These are phyloP conservation scores for Fusarium duplospermum DNA, from an alignment of 2,329 filamentous ascomycete species.

Conservation along the genomic window DNA sequence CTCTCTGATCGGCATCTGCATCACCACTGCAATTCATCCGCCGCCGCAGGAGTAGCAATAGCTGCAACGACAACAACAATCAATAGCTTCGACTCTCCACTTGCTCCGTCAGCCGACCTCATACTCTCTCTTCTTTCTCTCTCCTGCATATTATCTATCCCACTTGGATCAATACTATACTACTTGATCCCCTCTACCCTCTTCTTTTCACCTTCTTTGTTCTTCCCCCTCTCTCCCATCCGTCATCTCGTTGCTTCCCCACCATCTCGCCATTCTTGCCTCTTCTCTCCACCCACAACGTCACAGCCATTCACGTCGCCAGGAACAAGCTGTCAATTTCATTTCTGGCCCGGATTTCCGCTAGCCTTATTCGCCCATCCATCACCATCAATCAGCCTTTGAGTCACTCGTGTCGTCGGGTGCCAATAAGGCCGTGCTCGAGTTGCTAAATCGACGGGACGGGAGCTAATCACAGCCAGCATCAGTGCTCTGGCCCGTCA, in stretches of 20 bases:
- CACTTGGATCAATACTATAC: neutral
- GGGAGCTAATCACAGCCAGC: conserved; percentile 33
- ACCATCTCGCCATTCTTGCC: conserved; percentile 16
- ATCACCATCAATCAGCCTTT: neutral
- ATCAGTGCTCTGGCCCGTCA: conserved; percentile 9
- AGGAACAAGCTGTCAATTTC: conserved; percentile 4
- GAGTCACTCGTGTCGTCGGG: conserved; percentile 6
- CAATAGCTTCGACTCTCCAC: conserved; percentile 29
- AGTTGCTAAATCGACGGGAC: conserved; percentile 29
- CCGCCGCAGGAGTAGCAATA: conserved; percentile 5
- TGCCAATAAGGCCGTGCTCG: conserved; percentile 14
- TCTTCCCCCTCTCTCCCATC: neutral
- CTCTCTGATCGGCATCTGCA: conserved; percentile 13
- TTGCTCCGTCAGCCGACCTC: conserved; percentile 12
- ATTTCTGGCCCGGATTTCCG: conserved; percentile 33
- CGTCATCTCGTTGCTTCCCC: conserved; percentile 29
- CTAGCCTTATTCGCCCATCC: conserved; percentile 5
- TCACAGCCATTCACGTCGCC: conserved; percentile 19
- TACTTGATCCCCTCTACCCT: conserved; percentile 3
- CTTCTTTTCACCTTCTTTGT: conserved; percentile 1
- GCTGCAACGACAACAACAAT: conserved; percentile 9
- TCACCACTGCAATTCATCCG: neutral
- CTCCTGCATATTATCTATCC: conserved; percentile 22
- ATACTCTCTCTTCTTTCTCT: neutral
- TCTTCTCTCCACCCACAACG: conserved; percentile 9